These are phyloP conservation scores for Helenozyma baotianmanensis DNA, from an alignment of 805 yeast species.

Conservation along the genomic window DNA sequence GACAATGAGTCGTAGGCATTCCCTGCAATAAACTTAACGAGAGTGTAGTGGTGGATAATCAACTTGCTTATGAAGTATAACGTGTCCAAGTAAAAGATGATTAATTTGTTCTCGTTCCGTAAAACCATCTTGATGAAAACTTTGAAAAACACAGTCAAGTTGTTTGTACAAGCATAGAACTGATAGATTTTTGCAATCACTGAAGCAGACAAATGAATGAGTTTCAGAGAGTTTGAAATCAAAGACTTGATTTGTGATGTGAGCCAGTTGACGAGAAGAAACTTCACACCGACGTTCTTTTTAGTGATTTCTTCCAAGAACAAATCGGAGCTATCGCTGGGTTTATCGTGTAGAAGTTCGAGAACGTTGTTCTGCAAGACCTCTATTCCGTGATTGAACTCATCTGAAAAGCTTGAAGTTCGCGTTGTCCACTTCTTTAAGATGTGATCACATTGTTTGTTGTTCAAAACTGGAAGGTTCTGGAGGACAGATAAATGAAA, in stretches of 20 bases:
- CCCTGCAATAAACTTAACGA: constrained; percentile 32
- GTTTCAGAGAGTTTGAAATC: constrained; percentile 29
- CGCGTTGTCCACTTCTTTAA: constrained; percentile 44
- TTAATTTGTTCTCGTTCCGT: constrained; percentile 36
- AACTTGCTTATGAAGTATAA: constrained; percentile 30
- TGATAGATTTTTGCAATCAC: constrained; percentile 28
- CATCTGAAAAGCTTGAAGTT: constrained; percentile 25
- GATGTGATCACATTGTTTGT: constrained; percentile 53
- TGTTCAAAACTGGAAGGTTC: constrained; percentile 52
- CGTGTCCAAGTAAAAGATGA: constrained; percentile 40
- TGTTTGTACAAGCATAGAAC: constrained; percentile 36
- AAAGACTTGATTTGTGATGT: constrained; percentile 38
- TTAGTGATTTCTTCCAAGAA: constrained; percentile 10
- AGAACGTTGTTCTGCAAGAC: constrained; percentile 29
- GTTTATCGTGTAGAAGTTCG: constrained; percentile 23
- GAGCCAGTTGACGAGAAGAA: constrained; percentile 45
- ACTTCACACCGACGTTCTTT: constrained; percentile 40
- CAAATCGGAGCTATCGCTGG: constrained; percentile 10
- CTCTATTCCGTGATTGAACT: constrained; percentile 37
- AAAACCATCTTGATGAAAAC: constrained; percentile 28
- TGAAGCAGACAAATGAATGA: constrained; percentile 31
- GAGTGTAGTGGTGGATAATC: constrained; percentile 14
- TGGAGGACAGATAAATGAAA: constrained; percentile 55
- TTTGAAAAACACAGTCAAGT: constrained; percentile 37
- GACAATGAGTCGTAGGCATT: constrained; percentile 20